Percentiles rank a stretch among this genome's conserved stretches.
phyloP scores from a whole-genome alignment of 768 basidiomycete species.

The Termitomyces sp. region DNA sequence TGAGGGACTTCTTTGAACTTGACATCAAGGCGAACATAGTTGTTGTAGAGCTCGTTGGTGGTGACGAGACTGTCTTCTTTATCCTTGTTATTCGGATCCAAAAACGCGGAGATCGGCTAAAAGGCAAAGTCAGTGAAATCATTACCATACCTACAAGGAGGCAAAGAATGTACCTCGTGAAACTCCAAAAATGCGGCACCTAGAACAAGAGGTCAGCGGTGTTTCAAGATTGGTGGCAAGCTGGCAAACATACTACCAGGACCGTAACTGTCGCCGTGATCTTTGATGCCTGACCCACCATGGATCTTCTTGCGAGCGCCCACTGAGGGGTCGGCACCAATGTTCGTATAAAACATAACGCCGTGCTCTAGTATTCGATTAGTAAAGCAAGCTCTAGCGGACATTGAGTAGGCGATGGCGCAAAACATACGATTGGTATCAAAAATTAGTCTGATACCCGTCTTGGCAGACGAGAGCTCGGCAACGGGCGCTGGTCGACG shows the following conservation, averaged over 20 bases:
- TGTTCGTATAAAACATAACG: slow-evolving; percentile 73
- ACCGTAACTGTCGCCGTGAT: slow-evolving; percentile 55
- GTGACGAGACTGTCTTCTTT: slow-evolving; percentile 66
- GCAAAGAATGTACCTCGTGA: slow-evolving; percentile 45
- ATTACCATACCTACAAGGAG: slow-evolving; percentile 3
- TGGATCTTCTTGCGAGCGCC: slow-evolving; percentile 72
- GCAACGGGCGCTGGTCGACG: slow-evolving; percentile 42
- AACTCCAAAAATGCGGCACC: slow-evolving; percentile 69
- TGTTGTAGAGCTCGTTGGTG: slow-evolving; percentile 71
- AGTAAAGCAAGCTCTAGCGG: background rate
- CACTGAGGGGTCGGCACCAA: slow-evolving; percentile 40
- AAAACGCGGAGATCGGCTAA: slow-evolving; percentile 62
- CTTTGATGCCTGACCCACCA: slow-evolving; percentile 61
- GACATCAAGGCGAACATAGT: slow-evolving; percentile 62
- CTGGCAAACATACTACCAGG: slow-evolving; percentile 44
- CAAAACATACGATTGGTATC: slow-evolving; percentile 65
- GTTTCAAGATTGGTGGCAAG: background rate
- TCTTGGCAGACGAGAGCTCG: slow-evolving; percentile 51
- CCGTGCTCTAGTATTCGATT: slow-evolving; percentile 51
- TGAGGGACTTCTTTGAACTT: slow-evolving; percentile 24
- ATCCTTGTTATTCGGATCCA: slow-evolving; percentile 53
- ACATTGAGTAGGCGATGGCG: background rate
- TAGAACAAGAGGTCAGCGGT: slow-evolving; percentile 21
- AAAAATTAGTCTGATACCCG: slow-evolving; percentile 59
- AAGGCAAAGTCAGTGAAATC: background rate